These are phyloP conservation scores for Fraxinus anomala DNA, from an alignment of 257 asterid genomes.

Conservation along the genomic window DNA sequence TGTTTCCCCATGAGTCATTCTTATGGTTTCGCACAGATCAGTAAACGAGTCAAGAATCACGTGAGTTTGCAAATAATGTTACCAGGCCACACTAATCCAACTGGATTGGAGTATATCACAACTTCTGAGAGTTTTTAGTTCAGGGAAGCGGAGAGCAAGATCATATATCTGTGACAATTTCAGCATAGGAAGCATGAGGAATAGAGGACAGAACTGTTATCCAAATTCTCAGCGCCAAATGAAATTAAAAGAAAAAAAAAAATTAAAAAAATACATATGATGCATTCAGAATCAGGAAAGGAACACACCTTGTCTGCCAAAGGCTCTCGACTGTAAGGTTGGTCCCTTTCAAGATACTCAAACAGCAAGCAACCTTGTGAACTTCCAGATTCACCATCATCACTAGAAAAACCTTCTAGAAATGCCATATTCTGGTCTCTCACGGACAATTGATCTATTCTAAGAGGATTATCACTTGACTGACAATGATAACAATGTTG, in stretches of 20 bases:
- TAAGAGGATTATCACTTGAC: conserved; percentile 34
- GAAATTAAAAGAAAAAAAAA: neutral
- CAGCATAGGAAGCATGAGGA: conserved; percentile 7
- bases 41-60: neutral
- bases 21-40: neutral
- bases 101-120: conserved; percentile 82
- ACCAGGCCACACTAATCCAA: conserved; percentile 99
- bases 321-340: conserved; percentile 82
- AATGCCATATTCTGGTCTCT: conserved; percentile 51
- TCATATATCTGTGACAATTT: conserved; percentile 58
- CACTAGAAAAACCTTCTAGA: conserved; percentile 88
- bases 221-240: conserved; percentile 3
- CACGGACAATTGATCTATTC: conserved; percentile 38
- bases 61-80: conserved; percentile 13
- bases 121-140: conserved; percentile 72
- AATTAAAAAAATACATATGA: neutral
- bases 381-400: conserved; percentile 82
- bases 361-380: conserved; percentile 74
- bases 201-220: conserved; percentile 7
- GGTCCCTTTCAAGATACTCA: conserved; percentile 74
- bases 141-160: conserved; percentile 68
- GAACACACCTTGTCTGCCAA: conserved; percentile 58
- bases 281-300: neutral
- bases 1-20: conserved; percentile 22
- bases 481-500: conserved; percentile 35